Conservation (phyloP, 2,329 filamentous ascomycete genomes). For the Leptographium galeiforme region DNA sequence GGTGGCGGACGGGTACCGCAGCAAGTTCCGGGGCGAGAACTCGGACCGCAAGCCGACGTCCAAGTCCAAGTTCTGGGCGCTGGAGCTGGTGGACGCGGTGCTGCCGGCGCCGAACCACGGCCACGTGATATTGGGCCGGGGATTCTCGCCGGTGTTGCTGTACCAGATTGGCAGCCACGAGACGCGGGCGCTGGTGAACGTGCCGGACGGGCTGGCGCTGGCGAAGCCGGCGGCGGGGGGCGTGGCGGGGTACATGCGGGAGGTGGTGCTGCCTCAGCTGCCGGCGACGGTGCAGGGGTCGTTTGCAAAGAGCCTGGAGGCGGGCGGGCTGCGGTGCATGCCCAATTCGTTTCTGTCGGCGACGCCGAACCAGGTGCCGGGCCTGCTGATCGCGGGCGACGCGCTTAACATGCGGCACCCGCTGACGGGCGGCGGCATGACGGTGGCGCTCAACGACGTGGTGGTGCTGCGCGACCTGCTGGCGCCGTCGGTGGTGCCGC, state of each 20-base stretch:
- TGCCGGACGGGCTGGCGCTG: conserved; percentile 63
- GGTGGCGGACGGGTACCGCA: conserved; percentile 82
- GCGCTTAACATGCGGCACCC: conserved; percentile 99
- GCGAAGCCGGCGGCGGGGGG: conserved; percentile 65
- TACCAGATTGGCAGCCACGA: conserved; percentile 97
- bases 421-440: conserved; percentile 94
- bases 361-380: background rate
- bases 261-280: conserved; percentile 61
- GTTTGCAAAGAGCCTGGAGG: conserved; percentile 56
- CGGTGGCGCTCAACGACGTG: conserved; percentile 88
- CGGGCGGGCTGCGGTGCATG: conserved; percentile 68
- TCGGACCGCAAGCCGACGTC: conserved; percentile 53
- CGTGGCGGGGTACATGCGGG: conserved; percentile 70
- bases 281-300: conserved; percentile 59
- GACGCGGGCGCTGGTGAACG: conserved; percentile 79
- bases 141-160: conserved; percentile 65
- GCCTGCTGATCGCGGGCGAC: conserved; percentile 52
- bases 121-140: conserved; percentile 67
- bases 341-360: conserved; percentile 90
- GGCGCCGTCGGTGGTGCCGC: conserved; percentile 51
- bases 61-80: conserved; percentile 80
- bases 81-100: conserved; percentile 80
- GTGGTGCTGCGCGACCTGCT: conserved; percentile 65
- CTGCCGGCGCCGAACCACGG: conserved; percentile 66
- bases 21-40: conserved; percentile 76